Percentiles rank a stretch among this genome's conserved stretches.
phyloP scores from a whole-genome alignment of 129 eudicot species.

The Pulicaria dysenterica region DNA sequence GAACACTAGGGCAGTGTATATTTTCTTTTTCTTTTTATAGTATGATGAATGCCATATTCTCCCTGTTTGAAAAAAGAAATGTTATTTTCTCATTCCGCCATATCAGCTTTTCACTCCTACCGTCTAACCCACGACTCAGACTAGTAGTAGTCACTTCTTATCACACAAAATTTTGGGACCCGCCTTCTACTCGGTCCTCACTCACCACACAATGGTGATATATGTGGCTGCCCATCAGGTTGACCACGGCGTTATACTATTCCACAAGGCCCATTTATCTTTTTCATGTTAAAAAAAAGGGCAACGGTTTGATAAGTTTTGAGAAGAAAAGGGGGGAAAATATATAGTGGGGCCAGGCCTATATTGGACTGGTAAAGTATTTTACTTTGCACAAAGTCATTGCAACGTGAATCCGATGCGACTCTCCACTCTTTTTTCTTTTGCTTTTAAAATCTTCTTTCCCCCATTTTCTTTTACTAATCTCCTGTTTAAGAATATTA shows the following conservation, averaged over 20 bases:
- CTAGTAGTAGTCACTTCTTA: no score
- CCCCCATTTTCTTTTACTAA: not conserved
- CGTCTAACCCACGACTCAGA: no score
- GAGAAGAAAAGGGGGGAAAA: slow-evolving; percentile 4
- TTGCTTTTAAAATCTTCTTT: slow-evolving; percentile 16
- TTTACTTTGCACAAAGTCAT: slow-evolving; percentile 27
- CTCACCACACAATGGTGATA: no score
- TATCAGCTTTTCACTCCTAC: no score
- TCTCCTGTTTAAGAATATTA: slow-evolving; percentile 16
- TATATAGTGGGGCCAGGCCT: slow-evolving; percentile 4
- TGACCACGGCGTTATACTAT: no score
- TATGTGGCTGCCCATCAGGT: no score
- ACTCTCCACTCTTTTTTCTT: slow-evolving; percentile 31
- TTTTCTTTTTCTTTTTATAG: not conserved
- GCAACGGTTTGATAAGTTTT: not conserved
- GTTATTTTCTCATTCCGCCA: no score
- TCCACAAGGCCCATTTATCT: no score
- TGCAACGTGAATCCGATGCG: slow-evolving; percentile 38
- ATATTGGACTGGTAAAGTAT: slow-evolving; percentile 28
- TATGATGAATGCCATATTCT: not conserved
- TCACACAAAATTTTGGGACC: no score
- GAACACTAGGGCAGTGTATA: not conserved
- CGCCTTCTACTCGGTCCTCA: no score
- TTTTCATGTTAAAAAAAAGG: not conserved
- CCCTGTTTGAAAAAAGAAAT: no score